Evolutionary conservation across 2,329 filamentous ascomycete genomes (phyloP).

Genomic region (Mollisia scopiformis): DNA sequence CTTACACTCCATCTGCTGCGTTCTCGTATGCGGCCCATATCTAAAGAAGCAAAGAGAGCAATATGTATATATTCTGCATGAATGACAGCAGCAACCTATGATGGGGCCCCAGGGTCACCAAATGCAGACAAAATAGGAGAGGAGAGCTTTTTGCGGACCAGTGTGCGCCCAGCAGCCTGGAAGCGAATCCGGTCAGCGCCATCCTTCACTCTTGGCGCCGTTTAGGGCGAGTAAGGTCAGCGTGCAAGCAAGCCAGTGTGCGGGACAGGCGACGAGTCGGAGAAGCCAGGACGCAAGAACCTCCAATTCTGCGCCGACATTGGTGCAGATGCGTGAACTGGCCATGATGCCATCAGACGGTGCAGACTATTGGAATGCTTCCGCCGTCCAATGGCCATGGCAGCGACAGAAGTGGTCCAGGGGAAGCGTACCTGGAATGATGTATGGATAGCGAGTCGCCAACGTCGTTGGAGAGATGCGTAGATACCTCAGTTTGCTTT

Average conservation of each 20-base stretch:
- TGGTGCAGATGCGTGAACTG: background rate
- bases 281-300: background rate
- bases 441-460: conserved; percentile 1
- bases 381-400: background rate
- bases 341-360: background rate
- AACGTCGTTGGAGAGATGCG: background rate
- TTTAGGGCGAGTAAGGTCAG: background rate
- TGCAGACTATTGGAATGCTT: background rate
- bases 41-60: background rate
- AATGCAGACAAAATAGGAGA: background rate
- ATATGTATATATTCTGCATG: background rate
- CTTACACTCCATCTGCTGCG: background rate
- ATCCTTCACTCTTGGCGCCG: background rate
- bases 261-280: background rate
- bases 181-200: conserved; percentile 1
- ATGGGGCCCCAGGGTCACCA: background rate
- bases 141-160: background rate
- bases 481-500: conserved; percentile 1
- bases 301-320: conserved; percentile 1
- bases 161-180: background rate
- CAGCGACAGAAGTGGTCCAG: background rate
- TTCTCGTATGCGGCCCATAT: background rate
- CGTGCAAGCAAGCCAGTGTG: background rate
- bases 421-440: background rate
- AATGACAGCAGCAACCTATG: background rate